Percentiles rank a stretch among this genome's conserved stretches.
These are phyloP conservation scores for Brassica juncea DNA, from an alignment of 345 rosid genomes.

Conservation along the genomic window DNA sequence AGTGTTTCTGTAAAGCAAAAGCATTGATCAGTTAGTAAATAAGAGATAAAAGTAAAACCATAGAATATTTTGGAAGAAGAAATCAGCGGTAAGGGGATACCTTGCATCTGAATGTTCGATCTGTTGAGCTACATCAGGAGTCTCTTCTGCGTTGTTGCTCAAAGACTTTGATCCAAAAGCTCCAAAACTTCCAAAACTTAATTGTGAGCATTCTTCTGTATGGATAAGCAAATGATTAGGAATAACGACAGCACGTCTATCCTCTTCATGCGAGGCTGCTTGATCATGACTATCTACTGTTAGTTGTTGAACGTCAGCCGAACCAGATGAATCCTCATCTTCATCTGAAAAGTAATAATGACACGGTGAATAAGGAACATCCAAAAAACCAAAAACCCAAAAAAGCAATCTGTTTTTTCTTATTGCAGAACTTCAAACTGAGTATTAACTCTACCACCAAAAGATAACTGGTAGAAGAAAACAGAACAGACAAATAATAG, in stretches of 20 bases:
- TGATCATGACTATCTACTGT: slow-evolving; percentile 58
- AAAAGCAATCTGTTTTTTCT: background rate
- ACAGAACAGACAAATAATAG: background rate
- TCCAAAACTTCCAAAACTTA: slow-evolving; percentile 98
- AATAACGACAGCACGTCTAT: slow-evolving; percentile 76
- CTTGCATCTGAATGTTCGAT: slow-evolving; percentile 63
- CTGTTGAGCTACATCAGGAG: slow-evolving; percentile 53
- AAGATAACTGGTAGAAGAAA: slow-evolving; percentile 18
- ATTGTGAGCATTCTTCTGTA: slow-evolving; percentile 75
- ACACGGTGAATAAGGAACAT: slow-evolving; percentile 3
- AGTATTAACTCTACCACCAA: slow-evolving; percentile 25
- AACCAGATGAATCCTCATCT: slow-evolving; percentile 54
- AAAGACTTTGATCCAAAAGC: slow-evolving; percentile 55
- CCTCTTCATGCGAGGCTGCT: slow-evolving; percentile 57
- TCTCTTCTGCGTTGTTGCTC: slow-evolving; percentile 62
- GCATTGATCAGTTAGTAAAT: slow-evolving; percentile 12
- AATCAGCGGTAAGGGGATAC: slow-evolving; percentile 38
- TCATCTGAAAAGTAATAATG: slow-evolving; percentile 52
- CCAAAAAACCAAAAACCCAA: background rate
- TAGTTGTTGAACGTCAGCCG: slow-evolving; percentile 60
- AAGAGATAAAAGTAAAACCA: background rate
- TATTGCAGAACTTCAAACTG: background rate
- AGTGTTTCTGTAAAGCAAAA: slow-evolving; percentile 53
- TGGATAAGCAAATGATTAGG: slow-evolving; percentile 94
- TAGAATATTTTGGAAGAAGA: background rate